Evolutionary conservation across 768 basidiomycete species (phyloP).

Genomic region (Lentinula aciculospora): DNA sequence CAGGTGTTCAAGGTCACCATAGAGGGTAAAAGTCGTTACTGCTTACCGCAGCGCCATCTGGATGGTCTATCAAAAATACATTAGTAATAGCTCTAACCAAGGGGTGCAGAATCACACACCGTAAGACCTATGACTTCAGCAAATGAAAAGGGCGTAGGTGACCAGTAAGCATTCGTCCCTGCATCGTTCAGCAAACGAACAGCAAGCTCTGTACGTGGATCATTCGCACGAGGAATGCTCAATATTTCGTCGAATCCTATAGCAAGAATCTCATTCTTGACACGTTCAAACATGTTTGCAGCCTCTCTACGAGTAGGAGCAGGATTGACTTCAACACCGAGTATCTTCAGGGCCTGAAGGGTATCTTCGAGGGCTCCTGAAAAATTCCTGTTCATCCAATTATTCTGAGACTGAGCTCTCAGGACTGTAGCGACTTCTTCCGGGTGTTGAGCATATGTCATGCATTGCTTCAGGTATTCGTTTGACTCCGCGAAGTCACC

Average conservation of each 20-base stretch:
- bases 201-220: slow-evolving; percentile 54
- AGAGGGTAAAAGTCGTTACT: slow-evolving; percentile 10
- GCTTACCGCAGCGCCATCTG: slow-evolving; percentile 55
- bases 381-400: slow-evolving; percentile 56
- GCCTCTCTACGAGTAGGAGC: slow-evolving; percentile 48
- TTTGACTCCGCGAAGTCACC: slow-evolving; percentile 53
- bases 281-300: slow-evolving; percentile 61
- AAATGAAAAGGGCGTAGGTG: slow-evolving; percentile 46
- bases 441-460: slow-evolving; percentile 36
- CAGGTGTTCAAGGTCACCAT: neutral
- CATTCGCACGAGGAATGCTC: slow-evolving; percentile 53
- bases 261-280: slow-evolving; percentile 65
- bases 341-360: slow-evolving; percentile 48
- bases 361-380: slow-evolving; percentile 52
- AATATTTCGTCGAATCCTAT: slow-evolving; percentile 68
- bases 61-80: slow-evolving; percentile 41
- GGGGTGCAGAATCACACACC: slow-evolving; percentile 28
- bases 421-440: slow-evolving; percentile 55
- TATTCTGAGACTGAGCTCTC: slow-evolving; percentile 56
- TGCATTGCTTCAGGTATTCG: slow-evolving; percentile 47
- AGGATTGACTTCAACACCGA: slow-evolving; percentile 57
- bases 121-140: slow-evolving; percentile 62
- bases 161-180: slow-evolving; percentile 71
- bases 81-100: neutral
- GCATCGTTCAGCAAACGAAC: slow-evolving; percentile 67